These are phyloP conservation scores for Fusarium subglutinans DNA, from an alignment of 2,329 filamentous ascomycete genomes.

Conservation along the genomic window DNA sequence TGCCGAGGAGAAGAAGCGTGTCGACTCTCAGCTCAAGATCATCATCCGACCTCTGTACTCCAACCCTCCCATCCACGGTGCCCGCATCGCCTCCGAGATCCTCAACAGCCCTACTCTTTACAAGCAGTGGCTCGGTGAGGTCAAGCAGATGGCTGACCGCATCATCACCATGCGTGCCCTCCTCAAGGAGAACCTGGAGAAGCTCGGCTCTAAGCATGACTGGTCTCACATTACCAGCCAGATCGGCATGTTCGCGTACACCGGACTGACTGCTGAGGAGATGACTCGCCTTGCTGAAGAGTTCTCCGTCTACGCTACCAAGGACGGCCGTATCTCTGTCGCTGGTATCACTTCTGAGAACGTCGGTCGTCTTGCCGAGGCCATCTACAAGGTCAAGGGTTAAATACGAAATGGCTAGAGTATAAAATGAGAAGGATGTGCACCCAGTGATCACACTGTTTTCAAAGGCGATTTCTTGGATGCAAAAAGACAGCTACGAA, in stretches of 20 bases:
- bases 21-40: conserved; percentile 99
- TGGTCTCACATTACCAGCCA: conserved; percentile 99
- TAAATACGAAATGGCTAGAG: conserved; percentile 45
- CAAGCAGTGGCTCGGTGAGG: conserved; percentile 93
- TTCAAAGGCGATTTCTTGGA: conserved; percentile 5
- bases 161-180: conserved; percentile 98
- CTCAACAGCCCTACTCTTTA: conserved; percentile 86
- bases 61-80: conserved; percentile 96
- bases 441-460: background rate
- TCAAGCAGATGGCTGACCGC: conserved; percentile 98
- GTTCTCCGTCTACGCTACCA: conserved; percentile 97
- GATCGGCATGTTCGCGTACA: conserved; percentile 99
- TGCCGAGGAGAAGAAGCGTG: conserved; percentile 90
- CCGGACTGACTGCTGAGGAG: conserved; percentile 87
- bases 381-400: conserved; percentile 85
- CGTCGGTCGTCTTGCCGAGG: conserved; percentile 81
- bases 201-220: conserved; percentile 94
- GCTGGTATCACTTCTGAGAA: conserved; percentile 84
- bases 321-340: conserved; percentile 87
- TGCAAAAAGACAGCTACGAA: conserved; percentile 23
- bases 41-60: conserved; percentile 97
- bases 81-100: conserved; percentile 91
- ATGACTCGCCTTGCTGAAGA: conserved; percentile 93
- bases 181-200: conserved; percentile 93
- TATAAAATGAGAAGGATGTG: background rate